Evolutionary conservation across 78 protist genomes (phyloP), one percentile per base, ranked within the genome.

Genomic region (Diacronema lutheri): DNA sequence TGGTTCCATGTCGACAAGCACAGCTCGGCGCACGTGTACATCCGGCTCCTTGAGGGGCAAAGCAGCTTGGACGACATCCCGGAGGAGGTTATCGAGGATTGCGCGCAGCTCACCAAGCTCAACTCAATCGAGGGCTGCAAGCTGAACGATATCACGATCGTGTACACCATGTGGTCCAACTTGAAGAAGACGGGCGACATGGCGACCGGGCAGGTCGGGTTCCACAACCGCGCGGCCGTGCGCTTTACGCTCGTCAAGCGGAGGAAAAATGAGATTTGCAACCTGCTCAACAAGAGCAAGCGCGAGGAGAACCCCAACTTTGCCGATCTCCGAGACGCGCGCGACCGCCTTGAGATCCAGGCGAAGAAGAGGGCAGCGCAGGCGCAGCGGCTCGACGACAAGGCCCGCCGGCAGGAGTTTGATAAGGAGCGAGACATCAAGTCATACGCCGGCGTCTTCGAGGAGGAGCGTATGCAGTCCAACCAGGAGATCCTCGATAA

Each of bases 11-110:
- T 96, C n/a, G 96, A 96, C 85, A 57, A 77, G 55, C 82, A 89
- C 16, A 92, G 96, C 11, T 90, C 95, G n/a, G 99, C 99, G 9
- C 99, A 97, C 88, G 94, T 96, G 14, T 97, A 97, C 88, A 44
- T 97, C 19, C 83, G 98, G 29, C 61, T 95, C 31, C 83, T 65
- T 2, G 55, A 41, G 25, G 98, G 94, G 0, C 60, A 85, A 74
- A 90, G 81, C 23, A 44, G n/a, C n/a, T 58, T 88, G 38, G 90
- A 84, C n/a, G 90, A 84, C 21, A 40, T 97, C 21, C 96, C 97
- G 11, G 89, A 31, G 23, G 87, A 46, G n/a, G 91, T 96, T 29
- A 25, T 97, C n/a, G 93, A 93, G 37, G 98, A 97, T 37, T 89
- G 94, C 65, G 50, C 88, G 31, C 99, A 97, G 84, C 90, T 97